These are phyloP conservation scores for Keqinozyma sinolaborantium DNA, from an alignment of 1,139 yeast genomes.

Conservation along the genomic window DNA sequence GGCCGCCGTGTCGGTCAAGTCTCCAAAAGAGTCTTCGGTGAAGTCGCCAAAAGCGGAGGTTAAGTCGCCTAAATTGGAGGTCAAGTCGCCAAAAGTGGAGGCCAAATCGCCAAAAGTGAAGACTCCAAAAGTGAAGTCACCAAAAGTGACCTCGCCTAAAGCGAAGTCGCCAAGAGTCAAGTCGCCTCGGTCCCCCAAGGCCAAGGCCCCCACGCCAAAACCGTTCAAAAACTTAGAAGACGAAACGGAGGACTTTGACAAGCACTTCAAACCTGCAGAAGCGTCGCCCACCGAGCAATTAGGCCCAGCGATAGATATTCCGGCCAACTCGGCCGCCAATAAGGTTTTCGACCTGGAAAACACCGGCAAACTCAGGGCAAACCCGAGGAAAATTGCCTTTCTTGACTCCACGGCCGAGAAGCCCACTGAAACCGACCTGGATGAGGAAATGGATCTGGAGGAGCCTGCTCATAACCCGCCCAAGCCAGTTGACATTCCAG, in stretches of 20 bases:
- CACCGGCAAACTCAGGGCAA: neutral
- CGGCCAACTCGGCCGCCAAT: no score
- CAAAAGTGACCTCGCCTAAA: slow-evolving; percentile 8
- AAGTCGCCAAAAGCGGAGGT: no score
- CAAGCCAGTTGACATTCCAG: slow-evolving; percentile 1
- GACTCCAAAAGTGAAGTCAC: slow-evolving; percentile 3
- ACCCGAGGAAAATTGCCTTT: neutral
- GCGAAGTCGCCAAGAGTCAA: slow-evolving; percentile 1
- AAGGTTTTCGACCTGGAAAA: neutral
- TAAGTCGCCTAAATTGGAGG: slow-evolving; percentile 2
- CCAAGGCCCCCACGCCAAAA: slow-evolving; percentile 1
- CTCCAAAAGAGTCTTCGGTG: no score
- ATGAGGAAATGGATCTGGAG: slow-evolving; percentile 9
- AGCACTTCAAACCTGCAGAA: slow-evolving; percentile 8
- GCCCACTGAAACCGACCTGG: slow-evolving; percentile 8
- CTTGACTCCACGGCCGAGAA: slow-evolving; percentile 2
- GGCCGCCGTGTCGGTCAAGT: no score
- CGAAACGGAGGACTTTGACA: slow-evolving; percentile 22
- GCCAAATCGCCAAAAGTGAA: slow-evolving; percentile 2
- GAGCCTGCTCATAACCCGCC: slow-evolving; percentile 1
- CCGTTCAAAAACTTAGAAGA: slow-evolving; percentile 16
- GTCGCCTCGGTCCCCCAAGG: slow-evolving; percentile 3
- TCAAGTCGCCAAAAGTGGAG: slow-evolving; percentile 1
- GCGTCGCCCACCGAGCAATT: neutral
- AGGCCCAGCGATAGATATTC: neutral